Evolutionary conservation across 768 basidiomycete genomes (phyloP).

Genomic region (Leccinum arenicola): DNA sequence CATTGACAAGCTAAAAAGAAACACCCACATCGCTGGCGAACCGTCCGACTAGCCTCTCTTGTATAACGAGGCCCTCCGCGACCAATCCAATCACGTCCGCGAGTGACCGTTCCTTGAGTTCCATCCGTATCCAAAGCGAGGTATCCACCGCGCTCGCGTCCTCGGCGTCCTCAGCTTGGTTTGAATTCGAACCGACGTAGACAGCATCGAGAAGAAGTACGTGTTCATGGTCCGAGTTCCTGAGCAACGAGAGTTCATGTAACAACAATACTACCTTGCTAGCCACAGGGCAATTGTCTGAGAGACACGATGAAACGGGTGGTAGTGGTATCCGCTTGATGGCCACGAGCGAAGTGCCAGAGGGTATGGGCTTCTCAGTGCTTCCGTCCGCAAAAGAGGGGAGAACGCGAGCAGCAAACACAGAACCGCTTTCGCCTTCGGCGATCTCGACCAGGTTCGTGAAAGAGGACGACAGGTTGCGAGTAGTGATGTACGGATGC

Average conservation of each 20-base stretch:
- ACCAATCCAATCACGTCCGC: conserved; percentile 75
- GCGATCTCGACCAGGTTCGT: conserved; percentile 73
- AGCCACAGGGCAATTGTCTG: conserved; percentile 37
- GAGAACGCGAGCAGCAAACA: conserved; percentile 45
- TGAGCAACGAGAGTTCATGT: conserved; percentile 60
- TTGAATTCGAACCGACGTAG: conserved; percentile 53
- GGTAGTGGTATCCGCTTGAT: conserved; percentile 71
- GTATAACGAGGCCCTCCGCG: conserved; percentile 57
- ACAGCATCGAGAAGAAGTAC: conserved; percentile 65
- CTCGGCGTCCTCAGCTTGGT: conserved; percentile 30
- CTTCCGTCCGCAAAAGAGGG: conserved; percentile 10
- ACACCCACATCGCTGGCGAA: conserved; percentile 74
- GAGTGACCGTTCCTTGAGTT: conserved; percentile 84
- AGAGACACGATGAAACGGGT: conserved; percentile 30
- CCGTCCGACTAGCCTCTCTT: conserved; percentile 70
- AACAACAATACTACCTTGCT: conserved; percentile 63
- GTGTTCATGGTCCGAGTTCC: conserved; percentile 55
- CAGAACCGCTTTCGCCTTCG: conserved; percentile 79
- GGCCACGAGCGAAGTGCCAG: conserved; percentile 52
- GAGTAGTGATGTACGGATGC: conserved; percentile 53
- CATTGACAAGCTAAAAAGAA: neutral
- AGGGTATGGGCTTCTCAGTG: conserved; percentile 23
- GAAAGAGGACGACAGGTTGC: conserved; percentile 62
- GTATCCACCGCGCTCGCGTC: conserved; percentile 38
- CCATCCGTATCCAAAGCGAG: conserved; percentile 84